Evolutionary conservation across 495 filamentous ascomycete species (phyloP).

Genomic region (Penicillium waksmanii): DNA sequence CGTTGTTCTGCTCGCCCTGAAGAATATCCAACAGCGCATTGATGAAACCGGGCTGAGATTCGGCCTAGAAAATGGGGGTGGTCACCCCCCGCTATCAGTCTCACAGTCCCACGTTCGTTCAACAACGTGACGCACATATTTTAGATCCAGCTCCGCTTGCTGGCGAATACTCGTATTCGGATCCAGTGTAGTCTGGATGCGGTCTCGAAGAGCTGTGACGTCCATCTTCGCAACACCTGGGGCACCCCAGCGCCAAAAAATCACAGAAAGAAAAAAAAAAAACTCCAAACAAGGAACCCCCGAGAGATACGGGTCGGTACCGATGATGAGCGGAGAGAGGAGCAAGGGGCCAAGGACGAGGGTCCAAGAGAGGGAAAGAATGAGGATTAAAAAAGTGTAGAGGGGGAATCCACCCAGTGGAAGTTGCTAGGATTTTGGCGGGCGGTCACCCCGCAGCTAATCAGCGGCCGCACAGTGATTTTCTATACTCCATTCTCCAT

Average conservation of each 20-base stretch:
- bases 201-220: conserved; percentile 79
- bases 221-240: conserved; percentile 68
- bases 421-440: conserved; percentile 41
- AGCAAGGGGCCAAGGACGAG: conserved; percentile 21
- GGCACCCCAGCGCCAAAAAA: conserved; percentile 42
- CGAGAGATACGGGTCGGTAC: conserved; percentile 21
- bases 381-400: conserved; percentile 26
- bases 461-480: conserved; percentile 44
- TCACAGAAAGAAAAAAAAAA: conserved; percentile 26
- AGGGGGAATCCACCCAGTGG: conserved; percentile 16
- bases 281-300: conserved; percentile 23
- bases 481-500: conserved; percentile 21
- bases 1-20: conserved; percentile 80
- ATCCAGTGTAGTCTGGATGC: conserved; percentile 85
- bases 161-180: conserved; percentile 81
- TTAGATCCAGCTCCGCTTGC: conserved; percentile 89
- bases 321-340: conserved; percentile 9
- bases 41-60: conserved; percentile 85
- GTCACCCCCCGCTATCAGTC: conserved; percentile 20
- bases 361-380: conserved; percentile 27
- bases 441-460: conserved; percentile 50
- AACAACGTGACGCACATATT: conserved; percentile 70
- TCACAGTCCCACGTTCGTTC: conserved; percentile 20
- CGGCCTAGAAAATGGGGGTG: conserved; percentile 64
- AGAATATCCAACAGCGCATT: conserved; percentile 90